These are phyloP conservation scores for Psilocybe cyanescens DNA, from an alignment of 768 basidiomycete genomes.

Conservation along the genomic window DNA sequence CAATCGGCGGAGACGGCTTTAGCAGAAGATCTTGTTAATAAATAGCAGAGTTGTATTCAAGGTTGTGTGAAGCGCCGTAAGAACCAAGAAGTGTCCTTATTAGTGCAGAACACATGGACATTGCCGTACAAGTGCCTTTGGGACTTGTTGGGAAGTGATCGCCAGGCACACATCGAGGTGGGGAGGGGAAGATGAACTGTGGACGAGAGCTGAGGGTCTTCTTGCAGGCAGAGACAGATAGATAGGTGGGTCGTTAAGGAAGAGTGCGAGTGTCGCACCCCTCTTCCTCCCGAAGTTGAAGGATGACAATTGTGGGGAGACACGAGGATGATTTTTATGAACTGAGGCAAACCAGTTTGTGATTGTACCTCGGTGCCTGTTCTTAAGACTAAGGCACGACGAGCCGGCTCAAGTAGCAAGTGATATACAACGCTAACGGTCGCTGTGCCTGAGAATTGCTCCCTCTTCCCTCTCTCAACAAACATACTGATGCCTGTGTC, in stretches of 20 bases:
- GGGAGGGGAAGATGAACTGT: too few species aligned
- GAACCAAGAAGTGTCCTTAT: too few species aligned
- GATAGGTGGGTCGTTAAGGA: background rate
- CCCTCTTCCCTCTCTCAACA: slow-evolving; percentile 20
- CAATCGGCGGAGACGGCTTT: too few species aligned
- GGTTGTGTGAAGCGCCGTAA: too few species aligned
- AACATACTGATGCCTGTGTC: slow-evolving; percentile 37
- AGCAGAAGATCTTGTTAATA: too few species aligned
- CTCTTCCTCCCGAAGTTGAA: slow-evolving; percentile 12
- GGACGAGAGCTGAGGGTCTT: background rate
- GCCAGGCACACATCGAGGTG: background rate
- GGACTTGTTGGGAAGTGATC: background rate
- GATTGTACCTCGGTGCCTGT: slow-evolving; percentile 36
- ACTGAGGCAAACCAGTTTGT: slow-evolving; percentile 8
- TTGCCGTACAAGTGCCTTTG: background rate
- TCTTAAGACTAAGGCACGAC: slow-evolving; percentile 17
- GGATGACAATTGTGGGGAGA: slow-evolving; percentile 14
- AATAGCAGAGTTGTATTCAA: too few species aligned
- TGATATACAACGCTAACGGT: slow-evolving; percentile 26
- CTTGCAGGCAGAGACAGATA: background rate
- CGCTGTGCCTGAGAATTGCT: slow-evolving; percentile 26
- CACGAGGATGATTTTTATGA: background rate
- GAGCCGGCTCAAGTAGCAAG: slow-evolving; percentile 19
- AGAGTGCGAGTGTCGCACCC: background rate
- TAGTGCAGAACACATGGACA: background rate